Conservation (phyloP, 176 grass and related monocot species). For the Zoysia japonica region DNA sequence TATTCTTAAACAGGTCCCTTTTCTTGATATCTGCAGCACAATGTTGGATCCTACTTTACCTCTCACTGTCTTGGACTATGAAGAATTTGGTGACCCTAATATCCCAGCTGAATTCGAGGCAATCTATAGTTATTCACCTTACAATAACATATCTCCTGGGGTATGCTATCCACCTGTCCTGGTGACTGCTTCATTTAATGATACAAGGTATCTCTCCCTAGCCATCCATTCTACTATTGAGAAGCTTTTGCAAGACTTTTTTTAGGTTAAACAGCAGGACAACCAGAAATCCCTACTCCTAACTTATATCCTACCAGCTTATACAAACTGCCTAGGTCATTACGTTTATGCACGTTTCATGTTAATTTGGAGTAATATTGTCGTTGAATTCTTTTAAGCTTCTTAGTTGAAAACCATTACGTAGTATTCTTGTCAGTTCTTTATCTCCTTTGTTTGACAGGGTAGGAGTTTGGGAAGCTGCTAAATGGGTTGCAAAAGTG, state of each 20-base stretch:
- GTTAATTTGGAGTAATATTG: background rate
- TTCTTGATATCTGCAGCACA: constrained; percentile 92
- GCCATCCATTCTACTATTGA: constrained; percentile 12
- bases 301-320: background rate
- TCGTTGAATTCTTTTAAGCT: background rate
- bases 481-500: constrained; percentile 87
- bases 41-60: constrained; percentile 92
- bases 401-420: background rate
- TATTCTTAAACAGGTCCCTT: constrained; percentile 65
- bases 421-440: constrained; percentile 20
- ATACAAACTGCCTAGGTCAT: constrained; percentile 1
- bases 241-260: constrained; percentile 5
- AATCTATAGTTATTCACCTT: constrained; percentile 77
- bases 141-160: constrained; percentile 61
- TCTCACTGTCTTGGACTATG: constrained; percentile 92
- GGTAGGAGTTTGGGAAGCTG: constrained; percentile 98
- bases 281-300: background rate
- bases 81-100: constrained; percentile 88
- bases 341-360: constrained; percentile 9
- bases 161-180: constrained; percentile 79
- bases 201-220: constrained; percentile 64
- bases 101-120: constrained; percentile 67
- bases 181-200: constrained; percentile 77
- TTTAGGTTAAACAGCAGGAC: background rate
- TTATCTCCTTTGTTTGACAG: constrained; percentile 47